phyloP scores from a whole-genome alignment of 2,329 filamentous ascomycete genomes.

The Drechslera avenae region DNA sequence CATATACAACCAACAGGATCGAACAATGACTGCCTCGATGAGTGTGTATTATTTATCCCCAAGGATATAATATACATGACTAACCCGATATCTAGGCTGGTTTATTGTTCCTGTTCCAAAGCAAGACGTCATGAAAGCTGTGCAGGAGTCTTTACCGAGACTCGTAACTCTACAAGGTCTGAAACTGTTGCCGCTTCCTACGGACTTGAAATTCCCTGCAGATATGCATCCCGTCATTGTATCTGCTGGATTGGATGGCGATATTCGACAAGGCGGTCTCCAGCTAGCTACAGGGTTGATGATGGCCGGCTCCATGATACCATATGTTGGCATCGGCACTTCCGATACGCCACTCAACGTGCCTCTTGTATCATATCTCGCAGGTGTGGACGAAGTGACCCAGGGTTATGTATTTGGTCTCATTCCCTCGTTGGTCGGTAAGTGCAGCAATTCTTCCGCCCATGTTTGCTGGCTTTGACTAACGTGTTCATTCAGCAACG shows the following conservation, averaged over 20 bases:
- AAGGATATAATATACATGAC: neutral
- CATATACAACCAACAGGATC: constrained; percentile 11
- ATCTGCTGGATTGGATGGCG: constrained; percentile 1
- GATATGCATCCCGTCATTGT: constrained; percentile 15
- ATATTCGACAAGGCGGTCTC: constrained; percentile 10
- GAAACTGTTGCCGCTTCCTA: constrained; percentile 3
- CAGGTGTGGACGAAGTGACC: constrained; percentile 5
- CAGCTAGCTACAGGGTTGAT: constrained; percentile 9
- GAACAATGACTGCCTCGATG: constrained; percentile 13
- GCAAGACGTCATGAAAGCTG: constrained; percentile 7
- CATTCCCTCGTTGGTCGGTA: constrained; percentile 11
- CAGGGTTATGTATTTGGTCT: constrained; percentile 4
- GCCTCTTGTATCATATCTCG: constrained; percentile 7
- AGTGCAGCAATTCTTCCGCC: neutral
- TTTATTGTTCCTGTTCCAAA: constrained; percentile 13
- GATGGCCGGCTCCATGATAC: constrained; percentile 6
- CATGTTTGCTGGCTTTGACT: neutral
- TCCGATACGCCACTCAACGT: constrained; percentile 10
- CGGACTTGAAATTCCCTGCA: neutral
- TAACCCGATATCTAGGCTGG: constrained; percentile 4
- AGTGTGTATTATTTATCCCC: neutral
- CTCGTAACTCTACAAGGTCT: constrained; percentile 6
- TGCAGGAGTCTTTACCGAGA: constrained; percentile 6
- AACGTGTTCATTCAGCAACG: constrained; percentile 1
- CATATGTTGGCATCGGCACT: constrained; percentile 4